These are phyloP conservation scores for Neoscytalidium dimidiatum DNA, from an alignment of 2,329 filamentous ascomycete species.

Conservation along the genomic window DNA sequence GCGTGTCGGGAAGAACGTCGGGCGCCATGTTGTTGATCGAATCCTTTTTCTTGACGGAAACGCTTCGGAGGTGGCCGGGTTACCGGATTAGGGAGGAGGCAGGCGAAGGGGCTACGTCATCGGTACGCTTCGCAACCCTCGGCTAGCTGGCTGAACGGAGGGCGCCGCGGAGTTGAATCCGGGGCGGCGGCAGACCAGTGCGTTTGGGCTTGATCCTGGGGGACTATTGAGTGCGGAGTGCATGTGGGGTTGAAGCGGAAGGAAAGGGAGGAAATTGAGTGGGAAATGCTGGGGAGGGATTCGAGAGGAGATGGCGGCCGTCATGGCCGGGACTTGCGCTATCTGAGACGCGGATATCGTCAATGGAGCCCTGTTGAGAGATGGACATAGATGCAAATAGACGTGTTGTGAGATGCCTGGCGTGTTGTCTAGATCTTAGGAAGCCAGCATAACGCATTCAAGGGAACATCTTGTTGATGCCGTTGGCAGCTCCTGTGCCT, in stretches of 20 bases:
- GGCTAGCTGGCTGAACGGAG: background rate
- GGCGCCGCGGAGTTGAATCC: background rate
- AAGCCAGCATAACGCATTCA: background rate
- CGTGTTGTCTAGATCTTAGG: background rate
- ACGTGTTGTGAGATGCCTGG: background rate
- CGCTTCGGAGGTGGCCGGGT: background rate
- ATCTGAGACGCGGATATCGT: too few relatives aligned
- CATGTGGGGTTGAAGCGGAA: background rate
- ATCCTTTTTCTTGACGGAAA: too few relatives aligned
- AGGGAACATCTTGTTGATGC: background rate
- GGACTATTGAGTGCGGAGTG: background rate
- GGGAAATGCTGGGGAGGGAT: too few relatives aligned
- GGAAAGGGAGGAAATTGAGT: too few relatives aligned
- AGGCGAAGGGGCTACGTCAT: slow-evolving; percentile 1
- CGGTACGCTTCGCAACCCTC: too few relatives aligned
- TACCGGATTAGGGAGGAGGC: background rate
- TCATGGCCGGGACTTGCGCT: too few relatives aligned
- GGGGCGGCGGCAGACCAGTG: background rate
- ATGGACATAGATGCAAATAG: background rate
- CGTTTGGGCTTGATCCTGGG: background rate
- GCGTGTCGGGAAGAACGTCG: too few relatives aligned
- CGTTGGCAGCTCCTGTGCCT: background rate
- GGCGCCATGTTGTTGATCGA: too few relatives aligned
- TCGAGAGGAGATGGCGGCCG: too few relatives aligned
- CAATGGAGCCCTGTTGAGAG: background rate